These are phyloP conservation scores for Oryza punctata DNA, from an alignment of 176 grass and related monocot species.

Conservation along the genomic window DNA sequence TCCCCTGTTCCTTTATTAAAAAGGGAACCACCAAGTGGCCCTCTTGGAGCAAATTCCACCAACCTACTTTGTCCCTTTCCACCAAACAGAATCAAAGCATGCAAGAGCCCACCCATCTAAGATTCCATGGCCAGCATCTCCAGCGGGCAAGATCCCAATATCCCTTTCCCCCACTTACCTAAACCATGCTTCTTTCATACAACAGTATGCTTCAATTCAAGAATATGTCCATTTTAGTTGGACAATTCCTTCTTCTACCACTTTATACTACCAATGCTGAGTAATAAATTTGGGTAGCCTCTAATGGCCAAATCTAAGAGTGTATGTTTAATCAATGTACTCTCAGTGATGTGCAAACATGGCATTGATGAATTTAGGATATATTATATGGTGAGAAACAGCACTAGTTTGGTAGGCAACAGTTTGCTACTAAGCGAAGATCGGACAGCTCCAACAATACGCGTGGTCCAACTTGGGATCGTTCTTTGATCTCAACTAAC, in stretches of 20 bases:
- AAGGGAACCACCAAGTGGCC: constrained; percentile 45
- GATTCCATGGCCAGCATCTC: constrained; percentile 49
- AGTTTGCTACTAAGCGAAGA: not conserved
- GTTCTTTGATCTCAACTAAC: constrained; percentile 30
- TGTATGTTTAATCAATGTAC: constrained; percentile 22
- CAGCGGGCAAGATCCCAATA: constrained; percentile 37
- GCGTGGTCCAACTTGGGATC: constrained; percentile 33
- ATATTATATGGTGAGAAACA: not conserved
- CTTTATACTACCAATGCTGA: not conserved
- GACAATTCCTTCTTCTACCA: not conserved
- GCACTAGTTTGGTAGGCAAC: constrained; percentile 30
- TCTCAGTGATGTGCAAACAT: constrained; percentile 17
- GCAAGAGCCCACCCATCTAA: constrained; percentile 41
- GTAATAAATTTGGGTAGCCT: not conserved
- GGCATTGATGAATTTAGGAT: constrained; percentile 19
- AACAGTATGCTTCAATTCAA: constrained; percentile 28
- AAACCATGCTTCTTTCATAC: constrained; percentile 19
- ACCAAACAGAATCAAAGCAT: constrained; percentile 47
- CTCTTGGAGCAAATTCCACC: constrained; percentile 45
- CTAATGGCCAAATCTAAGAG: not conserved
- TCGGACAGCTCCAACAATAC: constrained; percentile 2
- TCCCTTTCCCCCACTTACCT: constrained; percentile 25
- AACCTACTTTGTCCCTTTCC: constrained; percentile 41
- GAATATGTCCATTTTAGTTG: constrained; percentile 22
- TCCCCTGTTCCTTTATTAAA: constrained; percentile 31